Base-by-base conservation (phyloP, 108 stramenopile genomes). In the Parmales sp. region DNA sequence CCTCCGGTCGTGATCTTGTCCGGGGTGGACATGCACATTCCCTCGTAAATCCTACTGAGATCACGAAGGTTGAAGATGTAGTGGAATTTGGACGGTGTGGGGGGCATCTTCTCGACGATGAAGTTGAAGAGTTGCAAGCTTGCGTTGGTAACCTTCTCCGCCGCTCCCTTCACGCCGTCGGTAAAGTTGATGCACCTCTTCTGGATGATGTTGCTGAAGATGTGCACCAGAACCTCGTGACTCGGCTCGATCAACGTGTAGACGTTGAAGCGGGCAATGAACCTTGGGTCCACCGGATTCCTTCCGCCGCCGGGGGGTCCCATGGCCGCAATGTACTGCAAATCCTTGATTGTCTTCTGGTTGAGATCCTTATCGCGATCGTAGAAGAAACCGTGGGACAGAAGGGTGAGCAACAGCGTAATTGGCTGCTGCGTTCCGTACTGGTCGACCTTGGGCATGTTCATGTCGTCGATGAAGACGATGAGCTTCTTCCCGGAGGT, bases 381-480 rank as follows among this genome's bases (percentile, higher is more conserved):
- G 64, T 86, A 86, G 39, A 86, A 60, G 65, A 78, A 71, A 44
- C 80, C 77, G 34, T 67, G 74, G 50, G 71, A 71, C 25, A 86
- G 76, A 6, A 86, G 69, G 39, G 84, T 84, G 37, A 80, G 73
- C 0, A 86, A 63, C 34, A 85, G 67, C 18, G 86, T 76, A 49
- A 86, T 86, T 18, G 86, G 86, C 60, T 84, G 83, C 76, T 86
- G 86, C 38, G 86, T 86, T 28, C 86, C 86, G 66, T 86, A 86
- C 22, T 72, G 67, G 69, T 86, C 86, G 4, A 86, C 82, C 31
- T 66, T 70, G 3, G 75, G 79, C 67, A 67, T 48, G 72, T 86
- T 86, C 80, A 86, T 67, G 51, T 86, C 86, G 46, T 86, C 86
- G n/a, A 86, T 65, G 44, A 86, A 86, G 46, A 86, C 76, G 36